Evolutionary conservation across 2,329 filamentous ascomycete species (phyloP), one percentile per base, ranked within the genome.

Genomic region (Scolecobasidium constrictum): DNA sequence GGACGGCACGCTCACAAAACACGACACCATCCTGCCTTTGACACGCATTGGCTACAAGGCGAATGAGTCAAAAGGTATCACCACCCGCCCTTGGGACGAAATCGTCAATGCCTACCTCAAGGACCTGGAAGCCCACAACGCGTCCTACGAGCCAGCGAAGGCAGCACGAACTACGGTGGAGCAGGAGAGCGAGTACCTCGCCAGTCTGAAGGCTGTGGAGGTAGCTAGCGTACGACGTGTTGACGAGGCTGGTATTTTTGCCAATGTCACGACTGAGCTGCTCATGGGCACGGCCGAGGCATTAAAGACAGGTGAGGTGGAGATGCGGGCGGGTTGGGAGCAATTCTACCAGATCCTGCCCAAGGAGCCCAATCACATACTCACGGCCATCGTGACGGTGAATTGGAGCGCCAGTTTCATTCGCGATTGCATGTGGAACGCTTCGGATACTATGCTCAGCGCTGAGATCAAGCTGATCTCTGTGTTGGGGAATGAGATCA

Each of bases 351-450:
- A 33, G 16, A 15, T 9, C 38, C 5, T 38, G 38, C 19, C 33
- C 13, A 2, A 20, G 65, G 12, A 26, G 11, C 9, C 7, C 11
- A 22, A 19, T 12, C 15, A 20, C 21, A 43, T 46, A 12, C 5
- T 43, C 3, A 43, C 31, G 26, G 15, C 19, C 21, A 46, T 46
- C 13, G 5, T 46, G 3, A 46, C 37, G 23, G 67, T 69, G 3
- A 71, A 70, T 44, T 71, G 67, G 67, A 67, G 65, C 45, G 54
- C 53, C 15, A 51, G 50, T 1, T 68, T 68, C 44, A 69, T 71
- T 39, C 47, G 51, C 2, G 20, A 22, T 2, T 35, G 31, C 13
- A 17, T 42, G 13, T 3, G 20, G 18, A n/a, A n/a, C n/a, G n/a
- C n/a, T n/a, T n/a, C n/a, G n/a, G n/a, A n/a, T n/a, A n/a, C n/a